Evolutionary conservation across 2,329 filamentous ascomycete genomes (phyloP).

Genomic region (Trichoderma sp.): DNA sequence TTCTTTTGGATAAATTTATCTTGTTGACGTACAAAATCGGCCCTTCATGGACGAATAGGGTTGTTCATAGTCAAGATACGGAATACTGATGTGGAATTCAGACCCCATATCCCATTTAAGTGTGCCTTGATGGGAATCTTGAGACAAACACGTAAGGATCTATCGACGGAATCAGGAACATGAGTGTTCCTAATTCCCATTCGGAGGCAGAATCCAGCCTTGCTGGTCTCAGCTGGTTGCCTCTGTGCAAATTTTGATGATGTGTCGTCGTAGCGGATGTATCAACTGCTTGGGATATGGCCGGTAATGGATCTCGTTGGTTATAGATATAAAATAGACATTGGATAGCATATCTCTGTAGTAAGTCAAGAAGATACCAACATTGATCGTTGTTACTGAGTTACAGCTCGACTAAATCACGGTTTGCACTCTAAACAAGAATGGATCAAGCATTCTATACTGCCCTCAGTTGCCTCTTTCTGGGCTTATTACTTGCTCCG

Average conservation of each 20-base stretch:
- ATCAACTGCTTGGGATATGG: background rate
- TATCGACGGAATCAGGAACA: background rate
- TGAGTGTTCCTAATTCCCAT: background rate
- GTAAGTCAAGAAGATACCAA: background rate
- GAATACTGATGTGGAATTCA: background rate
- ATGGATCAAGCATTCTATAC: background rate
- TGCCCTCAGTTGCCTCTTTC: background rate
- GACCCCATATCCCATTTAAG: background rate
- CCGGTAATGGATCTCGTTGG: background rate
- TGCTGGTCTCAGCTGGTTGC: background rate
- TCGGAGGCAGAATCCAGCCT: background rate
- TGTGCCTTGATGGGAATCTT: background rate
- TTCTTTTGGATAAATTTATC: background rate
- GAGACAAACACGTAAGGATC: background rate
- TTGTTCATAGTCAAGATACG: background rate
- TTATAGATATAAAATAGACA: background rate
- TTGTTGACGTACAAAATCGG: background rate
- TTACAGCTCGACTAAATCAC: background rate
- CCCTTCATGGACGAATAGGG: background rate
- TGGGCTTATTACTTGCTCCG: background rate
- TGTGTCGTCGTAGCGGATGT: background rate
- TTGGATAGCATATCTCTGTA: background rate
- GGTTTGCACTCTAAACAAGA: background rate
- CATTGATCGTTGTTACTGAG: background rate
- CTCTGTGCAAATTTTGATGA: background rate